Percentiles rank a stretch among this genome's conserved stretches.
Evolutionary conservation across 257 asterid genomes (phyloP).

Genomic region (Datura wrightii): DNA sequence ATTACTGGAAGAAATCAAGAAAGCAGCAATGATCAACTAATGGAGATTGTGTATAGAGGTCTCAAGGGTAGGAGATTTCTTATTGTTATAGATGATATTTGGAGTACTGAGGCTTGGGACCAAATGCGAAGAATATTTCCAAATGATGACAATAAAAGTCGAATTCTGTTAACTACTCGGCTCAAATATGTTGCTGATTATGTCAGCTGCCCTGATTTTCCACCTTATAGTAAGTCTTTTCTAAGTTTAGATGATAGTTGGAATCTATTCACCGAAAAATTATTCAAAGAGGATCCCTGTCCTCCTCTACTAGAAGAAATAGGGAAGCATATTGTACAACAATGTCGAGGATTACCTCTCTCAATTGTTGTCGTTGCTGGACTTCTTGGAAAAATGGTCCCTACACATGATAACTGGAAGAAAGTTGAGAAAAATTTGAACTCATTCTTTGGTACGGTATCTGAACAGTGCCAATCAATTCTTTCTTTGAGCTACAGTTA

Average conservation of each 20-base stretch:
- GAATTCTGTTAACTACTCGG: background rate
- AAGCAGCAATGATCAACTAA: background rate
- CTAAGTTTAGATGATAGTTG: constrained; percentile 5
- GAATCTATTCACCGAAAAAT: background rate
- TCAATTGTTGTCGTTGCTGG: background rate
- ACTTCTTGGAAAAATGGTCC: background rate
- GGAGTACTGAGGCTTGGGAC: no score
- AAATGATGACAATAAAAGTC: no score
- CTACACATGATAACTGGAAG: background rate
- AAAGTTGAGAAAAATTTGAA: background rate
- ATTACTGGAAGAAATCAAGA: background rate
- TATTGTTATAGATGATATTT: no score
- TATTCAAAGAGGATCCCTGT: background rate
- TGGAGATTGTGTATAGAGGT: background rate
- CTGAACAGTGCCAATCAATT: background rate
- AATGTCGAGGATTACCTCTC: constrained; percentile 19
- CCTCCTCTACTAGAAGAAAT: background rate
- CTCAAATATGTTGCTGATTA: constrained; percentile 1
- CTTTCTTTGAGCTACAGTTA: background rate
- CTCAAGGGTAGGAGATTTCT: background rate
- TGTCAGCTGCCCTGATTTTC: background rate
- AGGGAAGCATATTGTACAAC: background rate
- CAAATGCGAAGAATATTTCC: no score
- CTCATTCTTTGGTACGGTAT: background rate
- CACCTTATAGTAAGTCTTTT: background rate